Evolutionary conservation across 495 filamentous ascomycete species (phyloP).

Genomic region (Aspergillus homomorphus): DNA sequence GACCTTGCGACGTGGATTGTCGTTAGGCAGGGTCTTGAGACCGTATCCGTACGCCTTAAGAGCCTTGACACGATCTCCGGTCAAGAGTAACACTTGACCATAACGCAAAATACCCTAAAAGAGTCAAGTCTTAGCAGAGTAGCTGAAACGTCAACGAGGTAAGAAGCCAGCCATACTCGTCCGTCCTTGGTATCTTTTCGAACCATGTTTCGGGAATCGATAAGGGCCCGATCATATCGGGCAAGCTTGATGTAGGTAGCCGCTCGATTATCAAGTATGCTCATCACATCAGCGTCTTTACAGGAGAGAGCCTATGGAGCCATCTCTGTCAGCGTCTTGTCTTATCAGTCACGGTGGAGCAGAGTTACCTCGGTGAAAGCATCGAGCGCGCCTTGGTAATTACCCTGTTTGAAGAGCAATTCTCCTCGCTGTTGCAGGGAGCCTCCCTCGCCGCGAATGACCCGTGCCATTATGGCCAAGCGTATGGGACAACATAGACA

Average conservation of each 20-base stretch:
- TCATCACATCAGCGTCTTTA: neutral
- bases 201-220: conserved; percentile 61
- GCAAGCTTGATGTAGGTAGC: conserved; percentile 58
- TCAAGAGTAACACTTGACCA: conserved; percentile 56
- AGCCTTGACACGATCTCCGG: conserved; percentile 52
- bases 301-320: neutral
- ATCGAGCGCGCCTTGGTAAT: neutral
- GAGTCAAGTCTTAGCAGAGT: neutral
- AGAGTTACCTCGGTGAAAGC: conserved; percentile 1
- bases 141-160: neutral
- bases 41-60: conserved; percentile 61
- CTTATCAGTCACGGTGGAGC: neutral
- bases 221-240: conserved; percentile 50
- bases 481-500: neutral
- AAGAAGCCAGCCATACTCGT: conserved; percentile 31
- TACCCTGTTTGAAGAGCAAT: conserved; percentile 2
- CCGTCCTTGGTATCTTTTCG: conserved; percentile 45
- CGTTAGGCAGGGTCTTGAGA: conserved; percentile 43
- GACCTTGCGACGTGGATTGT: conserved; percentile 44
- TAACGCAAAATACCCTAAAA: conserved; percentile 62
- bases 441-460: conserved; percentile 1
- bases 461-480: neutral
- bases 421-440: conserved; percentile 3
- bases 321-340: neutral
- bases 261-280: conserved; percentile 57